Conservation (phyloP, 2,329 filamentous ascomycete species). For the Trichophyton equinum region DNA sequence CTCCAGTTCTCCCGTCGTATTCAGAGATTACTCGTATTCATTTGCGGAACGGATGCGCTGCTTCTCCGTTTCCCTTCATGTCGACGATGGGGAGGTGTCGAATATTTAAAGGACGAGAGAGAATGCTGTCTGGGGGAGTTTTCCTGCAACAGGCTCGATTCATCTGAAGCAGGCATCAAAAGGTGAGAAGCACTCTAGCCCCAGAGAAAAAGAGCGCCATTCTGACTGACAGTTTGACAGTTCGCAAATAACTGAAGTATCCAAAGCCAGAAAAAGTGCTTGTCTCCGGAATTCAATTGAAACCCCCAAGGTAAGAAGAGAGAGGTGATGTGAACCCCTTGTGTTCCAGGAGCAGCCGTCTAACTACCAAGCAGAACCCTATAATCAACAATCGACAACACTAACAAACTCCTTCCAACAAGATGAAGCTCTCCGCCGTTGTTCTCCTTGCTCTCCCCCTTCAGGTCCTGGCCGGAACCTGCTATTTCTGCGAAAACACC, state of each 20-base stretch:
- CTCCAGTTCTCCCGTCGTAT: background rate
- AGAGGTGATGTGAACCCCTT: background rate
- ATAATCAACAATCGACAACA: background rate
- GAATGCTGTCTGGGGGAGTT: background rate
- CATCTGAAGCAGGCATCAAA: background rate
- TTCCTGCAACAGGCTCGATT: background rate
- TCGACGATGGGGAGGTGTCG: too few species aligned
- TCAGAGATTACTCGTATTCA: background rate
- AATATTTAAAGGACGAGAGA: background rate
- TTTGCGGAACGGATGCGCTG: background rate
- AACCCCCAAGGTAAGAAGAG: background rate
- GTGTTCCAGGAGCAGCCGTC: background rate
- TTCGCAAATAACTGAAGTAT: background rate
- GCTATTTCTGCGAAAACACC: conserved; percentile 7
- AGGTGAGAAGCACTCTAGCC: background rate
- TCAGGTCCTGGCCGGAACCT: conserved; percentile 1
- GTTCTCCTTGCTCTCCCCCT: conserved; percentile 5
- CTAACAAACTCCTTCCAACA: background rate
- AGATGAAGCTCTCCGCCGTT: conserved; percentile 8
- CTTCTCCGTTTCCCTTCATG: background rate
- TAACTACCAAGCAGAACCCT: background rate
- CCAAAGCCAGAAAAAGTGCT: background rate
- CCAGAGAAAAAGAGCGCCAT: background rate
- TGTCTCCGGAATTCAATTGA: background rate
- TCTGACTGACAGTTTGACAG: background rate